A percentile compares a stretch with the other conserved stretches of the same genome.
phyloP scores from a whole-genome alignment of 1,284 basidiomycete species.

The Tausonia pullulans region DNA sequence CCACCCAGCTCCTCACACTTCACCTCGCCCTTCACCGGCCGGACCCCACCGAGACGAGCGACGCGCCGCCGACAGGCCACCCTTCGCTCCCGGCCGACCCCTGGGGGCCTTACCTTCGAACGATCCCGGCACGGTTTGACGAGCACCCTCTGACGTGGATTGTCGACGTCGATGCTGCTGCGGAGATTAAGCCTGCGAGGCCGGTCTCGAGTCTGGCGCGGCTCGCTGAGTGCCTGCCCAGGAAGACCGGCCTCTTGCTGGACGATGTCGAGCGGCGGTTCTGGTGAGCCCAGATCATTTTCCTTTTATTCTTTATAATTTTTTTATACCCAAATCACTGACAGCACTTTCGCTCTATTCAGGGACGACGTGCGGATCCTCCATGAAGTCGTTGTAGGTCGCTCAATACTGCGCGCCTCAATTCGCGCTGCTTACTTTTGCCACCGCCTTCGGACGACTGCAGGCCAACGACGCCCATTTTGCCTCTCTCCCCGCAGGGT shows the following conservation, averaged over 20 bases:
- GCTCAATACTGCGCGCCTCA: background rate
- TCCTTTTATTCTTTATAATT: background rate
- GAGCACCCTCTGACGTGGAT: conserved; percentile 16
- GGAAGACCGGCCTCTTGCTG: background rate
- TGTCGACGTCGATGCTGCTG: background rate
- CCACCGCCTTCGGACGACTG: background rate
- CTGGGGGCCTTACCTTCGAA: conserved; percentile 4
- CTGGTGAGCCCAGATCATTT: background rate
- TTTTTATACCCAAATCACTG: background rate
- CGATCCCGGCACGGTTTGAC: conserved; percentile 8
- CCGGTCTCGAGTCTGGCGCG: too few relatives aligned
- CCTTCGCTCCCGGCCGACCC: background rate
- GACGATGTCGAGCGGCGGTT: conserved; percentile 10
- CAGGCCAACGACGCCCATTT: background rate
- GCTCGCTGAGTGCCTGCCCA: background rate
- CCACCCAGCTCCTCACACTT: conserved; percentile 12
- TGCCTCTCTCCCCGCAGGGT: background rate
- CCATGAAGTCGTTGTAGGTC: background rate
- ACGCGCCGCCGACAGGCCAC: background rate
- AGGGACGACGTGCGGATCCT: background rate
- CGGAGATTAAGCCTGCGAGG: background rate
- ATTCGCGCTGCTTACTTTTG: background rate
- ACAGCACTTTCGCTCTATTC: background rate
- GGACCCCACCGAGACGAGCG: background rate
- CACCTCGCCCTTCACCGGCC: conserved; percentile 14